phyloP scores from a whole-genome alignment of 768 basidiomycete genomes.

The Pholiota molesta region DNA sequence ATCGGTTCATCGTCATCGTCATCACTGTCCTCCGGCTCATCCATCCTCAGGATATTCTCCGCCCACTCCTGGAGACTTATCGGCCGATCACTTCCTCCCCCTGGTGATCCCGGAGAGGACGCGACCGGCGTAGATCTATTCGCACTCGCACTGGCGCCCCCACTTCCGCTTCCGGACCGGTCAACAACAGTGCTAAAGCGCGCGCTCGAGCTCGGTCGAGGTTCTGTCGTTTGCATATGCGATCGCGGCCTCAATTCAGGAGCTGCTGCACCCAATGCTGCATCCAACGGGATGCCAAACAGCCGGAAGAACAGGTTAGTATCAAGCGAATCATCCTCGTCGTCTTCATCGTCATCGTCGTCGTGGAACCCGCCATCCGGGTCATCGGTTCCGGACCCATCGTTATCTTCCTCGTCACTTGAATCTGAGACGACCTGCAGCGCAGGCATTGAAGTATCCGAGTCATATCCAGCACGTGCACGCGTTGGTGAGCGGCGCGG shows the following conservation, averaged over 20 bases:
- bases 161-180: background rate
- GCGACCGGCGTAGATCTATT: background rate
- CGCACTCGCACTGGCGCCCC: background rate
- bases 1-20: background rate
- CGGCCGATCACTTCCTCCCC: background rate
- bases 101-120: background rate
- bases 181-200: slow-evolving; percentile 12
- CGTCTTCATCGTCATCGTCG: background rate
- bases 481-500: background rate
- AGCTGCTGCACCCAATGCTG: no score
- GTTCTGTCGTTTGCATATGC: background rate
- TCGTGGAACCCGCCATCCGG: background rate
- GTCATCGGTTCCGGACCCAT: background rate
- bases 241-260: background rate
- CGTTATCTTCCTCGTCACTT: background rate
- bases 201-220: background rate
- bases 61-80: slow-evolving; percentile 1
- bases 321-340: no score
- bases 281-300: background rate
- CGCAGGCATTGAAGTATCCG: slow-evolving; percentile 5
- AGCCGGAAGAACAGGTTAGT: background rate
- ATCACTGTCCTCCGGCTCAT: background rate
- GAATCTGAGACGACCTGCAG: slow-evolving; percentile 4
- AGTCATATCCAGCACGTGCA: background rate
- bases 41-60: background rate